A percentile compares a stretch with the other conserved stretches of the same genome.
These are phyloP conservation scores for Aspergillus sparsus DNA, from an alignment of 495 filamentous ascomycete species.

Conservation along the genomic window DNA sequence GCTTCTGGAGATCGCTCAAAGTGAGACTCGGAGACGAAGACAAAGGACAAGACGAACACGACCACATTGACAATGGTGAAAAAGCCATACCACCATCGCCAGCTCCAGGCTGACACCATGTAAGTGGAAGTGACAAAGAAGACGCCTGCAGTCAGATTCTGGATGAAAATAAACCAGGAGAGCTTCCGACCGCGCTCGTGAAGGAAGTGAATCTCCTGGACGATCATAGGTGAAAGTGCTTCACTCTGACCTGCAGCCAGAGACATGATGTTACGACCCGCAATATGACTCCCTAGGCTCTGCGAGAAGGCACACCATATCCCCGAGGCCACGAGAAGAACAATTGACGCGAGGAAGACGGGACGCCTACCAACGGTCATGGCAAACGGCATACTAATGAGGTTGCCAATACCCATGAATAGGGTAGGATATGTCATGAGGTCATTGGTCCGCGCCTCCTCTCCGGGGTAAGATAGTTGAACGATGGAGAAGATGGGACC, in stretches of 20 bases:
- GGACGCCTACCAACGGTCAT: conserved; percentile 27
- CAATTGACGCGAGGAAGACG: conserved; percentile 28
- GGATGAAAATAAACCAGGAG: conserved; percentile 20
- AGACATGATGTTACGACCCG: conserved; percentile 30
- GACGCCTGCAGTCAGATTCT: conserved; percentile 10
- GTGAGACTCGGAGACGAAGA: conserved; percentile 14
- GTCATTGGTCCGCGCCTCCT: conserved; percentile 26
- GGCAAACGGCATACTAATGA: conserved; percentile 31
- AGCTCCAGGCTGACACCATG: conserved; percentile 11
- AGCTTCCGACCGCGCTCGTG: conserved; percentile 18
- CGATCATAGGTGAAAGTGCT: conserved; percentile 28
- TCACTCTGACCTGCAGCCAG: conserved; percentile 33
- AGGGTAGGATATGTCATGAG: conserved; percentile 32
- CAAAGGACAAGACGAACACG: conserved; percentile 7
- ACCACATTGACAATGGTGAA: conserved; percentile 15
- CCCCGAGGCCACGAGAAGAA: conserved; percentile 24
- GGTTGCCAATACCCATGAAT: conserved; percentile 34
- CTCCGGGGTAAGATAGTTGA: conserved; percentile 22
- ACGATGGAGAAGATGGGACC: conserved; percentile 25
- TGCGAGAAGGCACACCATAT: conserved; percentile 28
- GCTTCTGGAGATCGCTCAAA: conserved; percentile 12
- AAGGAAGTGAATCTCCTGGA: conserved; percentile 19
- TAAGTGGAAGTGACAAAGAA: conserved; percentile 14
- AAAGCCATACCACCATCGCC: conserved; percentile 21
- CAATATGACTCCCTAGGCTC: conserved; percentile 28